Evolutionary conservation across 2,329 filamentous ascomycete species (phyloP), one percentile per base, ranked within the genome.

Genomic region (Fusarium buxicola): DNA sequence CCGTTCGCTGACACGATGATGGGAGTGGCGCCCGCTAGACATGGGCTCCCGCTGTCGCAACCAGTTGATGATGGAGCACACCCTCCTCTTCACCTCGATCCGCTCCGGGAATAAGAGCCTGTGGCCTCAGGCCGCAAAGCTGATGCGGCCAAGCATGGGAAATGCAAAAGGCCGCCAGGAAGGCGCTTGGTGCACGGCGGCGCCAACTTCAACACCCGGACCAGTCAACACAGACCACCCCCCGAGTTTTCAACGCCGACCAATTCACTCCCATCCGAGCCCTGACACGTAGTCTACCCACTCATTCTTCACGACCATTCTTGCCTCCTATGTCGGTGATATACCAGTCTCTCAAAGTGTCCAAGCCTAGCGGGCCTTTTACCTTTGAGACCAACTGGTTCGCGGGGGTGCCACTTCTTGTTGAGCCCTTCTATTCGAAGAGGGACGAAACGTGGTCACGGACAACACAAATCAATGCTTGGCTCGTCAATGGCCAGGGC

Each of bases 1-100:
- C 60, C 44, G 63, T 71, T 69, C 63, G 56, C 56, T 66, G 66
- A 60, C 59, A 58, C 57, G 41, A 71, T 71, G 69, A 71, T 71
- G 69, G 69, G 69, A 68, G 69, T 71, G 69, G 69, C 69, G 67
- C 52, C 36, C 32, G 39, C 63, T 63, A 66, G 55, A 61, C 69
- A 71, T 64, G 67, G 68, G 47, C 40, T 48, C 30, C 58, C 48
- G 50, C 48, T 59, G 43, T 53, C 34, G 45, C 60, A 69, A 43
- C 69, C 67, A 71, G 65, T 71, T 43, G 48, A 58, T 44, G 55
- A 55, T 49, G 45, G 46, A 58, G 43, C 24, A 21, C 41, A 36
- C 60, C 57, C 55, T 65, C 64, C 69, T 48, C 50, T 44, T 55
- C 45, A 43, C 38, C 31, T 30, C 28, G 53, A 59, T 49, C 60